phyloP scores from a whole-genome alignment of 2,329 filamentous ascomycete genomes.

The Diaporthe sp. region DNA sequence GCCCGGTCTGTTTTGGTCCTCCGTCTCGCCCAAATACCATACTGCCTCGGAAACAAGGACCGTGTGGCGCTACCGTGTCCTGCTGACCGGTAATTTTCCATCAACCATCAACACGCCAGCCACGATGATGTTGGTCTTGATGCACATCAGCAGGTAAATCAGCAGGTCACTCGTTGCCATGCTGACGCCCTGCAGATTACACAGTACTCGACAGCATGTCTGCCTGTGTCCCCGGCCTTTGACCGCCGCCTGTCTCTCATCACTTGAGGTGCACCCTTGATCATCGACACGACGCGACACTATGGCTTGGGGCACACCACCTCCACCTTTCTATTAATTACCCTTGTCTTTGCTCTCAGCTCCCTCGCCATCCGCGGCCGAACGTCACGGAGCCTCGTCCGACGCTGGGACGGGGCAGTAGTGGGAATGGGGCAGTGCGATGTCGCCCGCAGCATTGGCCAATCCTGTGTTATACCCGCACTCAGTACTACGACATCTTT shows the following conservation, averaged over 20 bases:
- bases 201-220: background rate
- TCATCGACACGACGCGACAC: background rate
- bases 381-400: background rate
- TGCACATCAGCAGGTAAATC: constrained; percentile 25
- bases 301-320: background rate
- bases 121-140: background rate
- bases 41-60: background rate
- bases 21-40: background rate
- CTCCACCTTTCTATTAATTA: background rate
- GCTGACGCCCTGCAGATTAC: constrained; percentile 31
- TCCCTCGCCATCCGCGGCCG: background rate
- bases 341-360: background rate
- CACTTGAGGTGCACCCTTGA: background rate
- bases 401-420: background rate
- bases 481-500: background rate
- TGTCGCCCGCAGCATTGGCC: background rate
- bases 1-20: background rate
- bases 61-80: constrained; percentile 6
- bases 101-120: constrained; percentile 1
- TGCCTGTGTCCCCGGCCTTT: constrained; percentile 1
- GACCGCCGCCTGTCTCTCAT: background rate
- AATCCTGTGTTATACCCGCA: background rate
- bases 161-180: constrained; percentile 24
- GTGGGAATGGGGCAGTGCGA: background rate
- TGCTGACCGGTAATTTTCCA: constrained; percentile 21